These are phyloP conservation scores for Neonectria coccinea DNA, from an alignment of 2,329 filamentous ascomycete species.

Conservation along the genomic window DNA sequence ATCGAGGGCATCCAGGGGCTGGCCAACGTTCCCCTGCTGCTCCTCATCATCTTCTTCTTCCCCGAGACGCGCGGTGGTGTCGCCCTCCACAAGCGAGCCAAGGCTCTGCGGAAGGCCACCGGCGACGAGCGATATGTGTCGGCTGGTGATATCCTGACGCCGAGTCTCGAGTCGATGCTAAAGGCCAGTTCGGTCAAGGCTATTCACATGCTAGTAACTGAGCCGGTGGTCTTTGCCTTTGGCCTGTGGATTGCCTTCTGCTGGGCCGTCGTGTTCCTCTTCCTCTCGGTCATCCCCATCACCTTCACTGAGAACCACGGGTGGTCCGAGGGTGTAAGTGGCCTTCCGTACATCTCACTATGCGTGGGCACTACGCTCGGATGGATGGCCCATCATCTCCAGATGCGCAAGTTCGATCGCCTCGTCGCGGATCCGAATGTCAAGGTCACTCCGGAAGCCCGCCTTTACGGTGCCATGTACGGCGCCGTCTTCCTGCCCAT, in stretches of 20 bases:
- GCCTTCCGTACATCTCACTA: conserved; percentile 39
- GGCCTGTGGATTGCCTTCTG: conserved; percentile 43
- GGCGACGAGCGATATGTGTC: conserved; percentile 39
- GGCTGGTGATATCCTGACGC: conserved; percentile 38
- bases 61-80: conserved; percentile 39
- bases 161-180: conserved; percentile 38
- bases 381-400: conserved; percentile 37
- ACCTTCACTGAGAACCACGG: conserved; percentile 38
- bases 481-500: conserved; percentile 39
- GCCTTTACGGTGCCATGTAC: conserved; percentile 40
- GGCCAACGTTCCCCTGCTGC: conserved; percentile 34
- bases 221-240: conserved; percentile 42
- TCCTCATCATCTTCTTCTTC: conserved; percentile 38
- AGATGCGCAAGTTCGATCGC: conserved; percentile 40
- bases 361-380: conserved; percentile 36
- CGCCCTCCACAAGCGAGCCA: conserved; percentile 37
- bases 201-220: conserved; percentile 41
- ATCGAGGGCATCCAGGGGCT: conserved; percentile 40
- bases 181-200: conserved; percentile 40
- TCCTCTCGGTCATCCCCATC: conserved; percentile 40
- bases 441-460: conserved; percentile 39
- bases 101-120: conserved; percentile 38
- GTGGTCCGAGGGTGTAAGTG: conserved; percentile 34
- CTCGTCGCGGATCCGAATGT: conserved; percentile 33
- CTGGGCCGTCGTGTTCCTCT: conserved; percentile 42